Evolutionary conservation across 805 yeast species (phyloP), one percentile per base, ranked within the genome.

Genomic region (Schwanniomyces vanrijiae): DNA sequence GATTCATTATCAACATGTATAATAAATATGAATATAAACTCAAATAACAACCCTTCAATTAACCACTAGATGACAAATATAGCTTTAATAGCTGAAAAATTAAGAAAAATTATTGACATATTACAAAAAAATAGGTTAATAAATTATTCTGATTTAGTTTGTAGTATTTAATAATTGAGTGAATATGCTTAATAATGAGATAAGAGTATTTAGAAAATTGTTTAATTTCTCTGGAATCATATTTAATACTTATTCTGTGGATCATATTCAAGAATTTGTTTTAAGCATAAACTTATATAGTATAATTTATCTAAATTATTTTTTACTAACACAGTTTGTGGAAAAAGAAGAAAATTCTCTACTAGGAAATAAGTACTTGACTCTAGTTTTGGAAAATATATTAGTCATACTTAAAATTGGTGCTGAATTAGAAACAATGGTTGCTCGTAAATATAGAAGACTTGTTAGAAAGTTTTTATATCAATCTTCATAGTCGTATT

Each of bases 221-320:
- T 18, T 11, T 8, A 44, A 44, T 22, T 28, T 25, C 18, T 35
- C 42, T n/a, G 47, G 31, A 4, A 18, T 7, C 20, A n/a, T 24
- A 8, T 35, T 43, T 28, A 37, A 41, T 9, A 40, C 37, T 6
- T 18, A 43, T 19, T 19, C 38, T 1, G 34, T 33, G 7, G 48
- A 48, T 26, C 41, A 43, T 25, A 40, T 40, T 7, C 48, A 44
- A n/a, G 51, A 48, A 20, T 38, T 48, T 37, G 38, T 42, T 22
- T 24, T 48, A 13, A 35, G 47, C 7, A 28, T 44, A 20, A 44
- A 40, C 19, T 42, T 48, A 20, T 28, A 21, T 14, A 14, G 22
- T 8, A 41, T 40, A 24, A 13, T 44, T n/a, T 41, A 37, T 21
- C 26, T 26, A 6, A 24, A 37, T 5, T 22, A 44, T 34, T 44